Evolutionary conservation across 2,329 filamentous ascomycete species (phyloP), one percentile per base, ranked within the genome.

Genomic region (Clonostachys rosea): DNA sequence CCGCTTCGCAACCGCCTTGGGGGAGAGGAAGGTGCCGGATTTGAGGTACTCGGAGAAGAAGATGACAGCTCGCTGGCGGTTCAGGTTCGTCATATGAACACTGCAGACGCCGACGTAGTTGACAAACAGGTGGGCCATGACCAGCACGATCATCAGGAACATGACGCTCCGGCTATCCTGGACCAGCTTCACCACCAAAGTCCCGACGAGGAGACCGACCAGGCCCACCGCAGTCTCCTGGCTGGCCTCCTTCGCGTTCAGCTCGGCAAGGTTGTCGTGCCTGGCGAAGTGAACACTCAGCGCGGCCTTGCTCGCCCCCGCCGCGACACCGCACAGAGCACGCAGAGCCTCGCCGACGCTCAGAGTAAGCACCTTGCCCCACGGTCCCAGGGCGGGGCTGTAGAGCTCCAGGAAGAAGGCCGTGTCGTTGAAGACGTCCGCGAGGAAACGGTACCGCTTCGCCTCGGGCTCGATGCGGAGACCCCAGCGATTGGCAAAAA

Each of bases 191-290:
- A 97, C 88, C 13, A 96, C 83, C 3, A 95, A 50, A 43, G 86
- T 94, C 1, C 94, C 94, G 13, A 79, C 81, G 45, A 96, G 75
- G 80, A 97, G 91, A 3, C 94, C 94, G 34, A 96, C 52, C 24
- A 97, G 74, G 3, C 89, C 92, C 48, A 99, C 89, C 17, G 96
- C 83, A 0, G 92, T 97, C 68, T 97, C 94, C 69, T 97, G 94
- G 54, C 89, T 95, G 12, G 91, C 91, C 63, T 97, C 92, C 78
- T 96, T 84, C 48, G 92, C 91, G 68, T 96, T 97, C 48, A 99
- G 75, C 65, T 97, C 92, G 2, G 89, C 92, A 41, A 97, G 69
- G 63, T 96, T 97, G 36, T 90, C 89, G 61, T 84, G 83, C 54
- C 76, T 82, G 9, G 92, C 91, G 72, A 99, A 97, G 67, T 99